These are phyloP conservation scores for Pterocarpus macrocarpus DNA, from an alignment of 306 rosid genomes.

Conservation along the genomic window DNA sequence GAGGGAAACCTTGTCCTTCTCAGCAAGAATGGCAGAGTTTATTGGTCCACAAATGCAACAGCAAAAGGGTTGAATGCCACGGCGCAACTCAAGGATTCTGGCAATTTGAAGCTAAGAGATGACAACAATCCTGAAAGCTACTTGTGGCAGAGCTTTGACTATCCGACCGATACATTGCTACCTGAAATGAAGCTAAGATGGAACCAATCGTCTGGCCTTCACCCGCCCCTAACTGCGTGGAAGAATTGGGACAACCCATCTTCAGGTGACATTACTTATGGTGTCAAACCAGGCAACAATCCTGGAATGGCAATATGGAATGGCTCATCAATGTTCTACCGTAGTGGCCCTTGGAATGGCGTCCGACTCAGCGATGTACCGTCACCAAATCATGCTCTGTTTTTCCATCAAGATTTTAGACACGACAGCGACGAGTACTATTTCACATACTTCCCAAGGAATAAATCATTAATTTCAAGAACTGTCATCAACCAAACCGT, in stretches of 20 bases:
- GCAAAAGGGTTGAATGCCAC: too few species aligned
- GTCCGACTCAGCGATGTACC: not conserved
- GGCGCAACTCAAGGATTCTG: not conserved
- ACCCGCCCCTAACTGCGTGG: not conserved
- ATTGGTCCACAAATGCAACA: constrained; percentile 19
- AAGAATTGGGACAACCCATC: constrained; percentile 29
- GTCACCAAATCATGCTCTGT: not conserved
- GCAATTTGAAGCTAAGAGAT: constrained; percentile 3
- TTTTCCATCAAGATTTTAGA: constrained; percentile 14
- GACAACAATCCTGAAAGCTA: not conserved
- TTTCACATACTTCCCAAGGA: constrained; percentile 27
- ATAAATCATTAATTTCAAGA: constrained; percentile 41
- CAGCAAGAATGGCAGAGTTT: not conserved
- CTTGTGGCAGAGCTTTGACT: constrained; percentile 28
- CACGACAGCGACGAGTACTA: constrained; percentile 38
- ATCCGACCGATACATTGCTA: not conserved
- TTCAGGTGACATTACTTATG: not conserved
- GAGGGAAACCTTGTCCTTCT: not conserved
- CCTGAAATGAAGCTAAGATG: not conserved
- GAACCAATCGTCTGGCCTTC: not conserved
- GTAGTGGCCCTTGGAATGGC: constrained; percentile 23
- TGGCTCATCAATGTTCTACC: not conserved
- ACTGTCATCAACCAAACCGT: constrained; percentile 48
- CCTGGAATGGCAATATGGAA: not conserved
- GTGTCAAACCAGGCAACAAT: not conserved